These are phyloP conservation scores for Xanthoceras sorbifolium DNA, from an alignment of 345 rosid genomes.

Conservation along the genomic window DNA sequence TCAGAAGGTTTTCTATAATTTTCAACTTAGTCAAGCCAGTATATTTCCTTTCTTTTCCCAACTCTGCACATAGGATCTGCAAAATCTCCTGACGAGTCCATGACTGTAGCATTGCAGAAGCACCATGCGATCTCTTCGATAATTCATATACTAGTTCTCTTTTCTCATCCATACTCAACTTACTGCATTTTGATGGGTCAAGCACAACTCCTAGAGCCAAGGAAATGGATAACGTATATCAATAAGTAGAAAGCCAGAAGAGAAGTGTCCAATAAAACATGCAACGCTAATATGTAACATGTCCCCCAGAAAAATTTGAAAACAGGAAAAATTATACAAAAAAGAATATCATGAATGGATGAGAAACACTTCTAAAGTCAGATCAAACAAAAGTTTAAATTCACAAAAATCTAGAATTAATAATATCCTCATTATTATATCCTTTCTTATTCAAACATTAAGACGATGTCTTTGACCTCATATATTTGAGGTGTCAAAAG, in stretches of 20 bases:
- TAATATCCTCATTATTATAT: background rate
- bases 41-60: conserved; percentile 99
- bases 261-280: conserved; percentile 3
- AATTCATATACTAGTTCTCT: conserved; percentile 81
- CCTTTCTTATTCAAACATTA: background rate
- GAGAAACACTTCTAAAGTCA: background rate
- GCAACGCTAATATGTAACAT: background rate
- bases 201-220: conserved; percentile 36
- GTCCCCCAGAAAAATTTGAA: background rate
- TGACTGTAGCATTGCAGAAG: conserved; percentile 68
- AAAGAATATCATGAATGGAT: background rate
- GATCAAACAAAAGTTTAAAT: background rate
- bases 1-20: conserved; percentile 86
- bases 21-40: conserved; percentile 88
- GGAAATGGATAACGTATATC: background rate
- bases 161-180: conserved; percentile 72
- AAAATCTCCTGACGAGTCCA: conserved; percentile 97
- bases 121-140: conserved; percentile 63
- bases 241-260: conserved; percentile 7
- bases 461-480: conserved; percentile 11
- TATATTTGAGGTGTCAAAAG: conserved; percentile 2
- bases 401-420: conserved; percentile 2
- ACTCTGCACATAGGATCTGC: conserved; percentile 86
- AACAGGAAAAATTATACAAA: background rate
- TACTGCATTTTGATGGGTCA: conserved; percentile 57